phyloP scores from a whole-genome alignment of 257 asterid species.

The Solanum piurae region DNA sequence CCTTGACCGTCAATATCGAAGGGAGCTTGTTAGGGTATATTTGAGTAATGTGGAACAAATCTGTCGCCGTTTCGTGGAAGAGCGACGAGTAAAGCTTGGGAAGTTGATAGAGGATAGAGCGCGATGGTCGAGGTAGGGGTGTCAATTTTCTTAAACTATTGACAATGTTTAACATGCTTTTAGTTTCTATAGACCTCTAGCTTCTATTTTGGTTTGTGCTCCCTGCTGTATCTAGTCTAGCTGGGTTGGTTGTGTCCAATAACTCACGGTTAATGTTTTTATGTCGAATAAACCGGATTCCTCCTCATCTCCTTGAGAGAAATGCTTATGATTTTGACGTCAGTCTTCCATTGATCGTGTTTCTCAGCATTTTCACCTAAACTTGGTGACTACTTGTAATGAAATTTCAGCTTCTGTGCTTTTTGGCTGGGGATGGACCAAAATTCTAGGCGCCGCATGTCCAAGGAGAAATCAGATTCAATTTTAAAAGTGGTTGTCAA shows the following conservation, averaged over 20 bases:
- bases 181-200: neutral
- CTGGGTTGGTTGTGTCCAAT: neutral
- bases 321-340: neutral
- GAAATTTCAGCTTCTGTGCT: slow-evolving; percentile 60
- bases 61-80: slow-evolving; percentile 22
- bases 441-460: slow-evolving; percentile 55
- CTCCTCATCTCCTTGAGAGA: neutral
- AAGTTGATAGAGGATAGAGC: slow-evolving; percentile 26
- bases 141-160: neutral
- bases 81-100: slow-evolving; percentile 17
- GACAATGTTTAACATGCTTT: neutral
- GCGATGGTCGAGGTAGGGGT: slow-evolving; percentile 27
- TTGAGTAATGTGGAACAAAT: slow-evolving; percentile 25
- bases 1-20: slow-evolving; percentile 59
- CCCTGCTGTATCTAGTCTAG: neutral
- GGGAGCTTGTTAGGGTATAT: slow-evolving; percentile 60
- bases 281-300: neutral
- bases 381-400: neutral
- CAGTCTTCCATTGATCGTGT: neutral
- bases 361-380: neutral
- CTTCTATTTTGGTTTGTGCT: neutral
- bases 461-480: slow-evolving; percentile 69
- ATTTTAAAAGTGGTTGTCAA: slow-evolving; percentile 76
- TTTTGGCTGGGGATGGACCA: slow-evolving; percentile 87
- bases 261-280: neutral